These are phyloP conservation scores for Aspergillus fischeri DNA, from an alignment of 2,329 filamentous ascomycete genomes.

Conservation along the genomic window DNA sequence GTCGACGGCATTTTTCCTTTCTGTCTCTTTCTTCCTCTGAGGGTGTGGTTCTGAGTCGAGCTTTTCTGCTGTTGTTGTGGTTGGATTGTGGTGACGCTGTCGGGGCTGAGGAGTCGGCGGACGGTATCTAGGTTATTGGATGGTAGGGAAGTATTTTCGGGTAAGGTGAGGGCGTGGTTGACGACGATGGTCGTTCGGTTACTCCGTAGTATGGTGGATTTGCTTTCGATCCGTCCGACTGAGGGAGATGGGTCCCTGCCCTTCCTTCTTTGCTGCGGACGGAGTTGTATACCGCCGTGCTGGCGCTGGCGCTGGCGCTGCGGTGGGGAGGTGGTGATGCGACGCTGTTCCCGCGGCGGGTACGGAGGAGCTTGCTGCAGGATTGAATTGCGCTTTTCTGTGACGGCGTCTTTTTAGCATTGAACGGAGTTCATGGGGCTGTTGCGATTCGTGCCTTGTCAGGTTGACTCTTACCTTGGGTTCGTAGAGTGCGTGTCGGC, in stretches of 20 bases:
- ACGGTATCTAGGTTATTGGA: neutral
- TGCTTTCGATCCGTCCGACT: neutral
- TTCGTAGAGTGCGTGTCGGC: neutral
- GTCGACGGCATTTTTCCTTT: constrained; percentile 9
- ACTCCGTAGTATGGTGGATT: neutral
- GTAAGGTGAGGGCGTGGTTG: neutral
- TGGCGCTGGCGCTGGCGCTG: neutral
- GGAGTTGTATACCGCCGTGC: neutral
- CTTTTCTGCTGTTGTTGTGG: neutral
- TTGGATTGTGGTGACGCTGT: neutral
- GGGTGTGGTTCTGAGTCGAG: neutral
- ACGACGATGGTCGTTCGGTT: neutral
- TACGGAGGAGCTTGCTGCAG: neutral
- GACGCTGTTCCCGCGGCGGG: neutral
- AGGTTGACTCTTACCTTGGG: neutral
- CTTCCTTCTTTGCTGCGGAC: neutral
- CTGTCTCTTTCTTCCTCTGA: neutral
- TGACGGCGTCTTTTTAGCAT: neutral
- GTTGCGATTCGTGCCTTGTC: neutral
- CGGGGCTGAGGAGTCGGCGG: neutral
- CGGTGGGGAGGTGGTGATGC: neutral
- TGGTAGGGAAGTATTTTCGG: neutral
- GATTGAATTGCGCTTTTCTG: neutral
- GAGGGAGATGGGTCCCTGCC: neutral
- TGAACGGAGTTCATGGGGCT: neutral